A percentile compares a stretch with the other conserved stretches of the same genome.
These are phyloP conservation scores for Rhynchosporium agropyri DNA, from an alignment of 2,329 filamentous ascomycete species.

Conservation along the genomic window DNA sequence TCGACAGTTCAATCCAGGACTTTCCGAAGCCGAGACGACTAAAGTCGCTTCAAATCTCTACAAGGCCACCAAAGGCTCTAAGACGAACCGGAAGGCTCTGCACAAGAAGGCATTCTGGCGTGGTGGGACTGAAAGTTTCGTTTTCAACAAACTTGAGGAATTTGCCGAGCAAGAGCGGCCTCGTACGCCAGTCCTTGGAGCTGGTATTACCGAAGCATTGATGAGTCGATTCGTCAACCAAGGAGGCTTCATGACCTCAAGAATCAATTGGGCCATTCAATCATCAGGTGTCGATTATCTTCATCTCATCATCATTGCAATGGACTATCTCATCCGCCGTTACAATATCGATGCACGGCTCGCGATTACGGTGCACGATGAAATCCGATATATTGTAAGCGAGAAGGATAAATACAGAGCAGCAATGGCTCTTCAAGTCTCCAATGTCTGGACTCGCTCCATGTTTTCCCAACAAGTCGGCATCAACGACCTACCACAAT, in stretches of 20 bases:
- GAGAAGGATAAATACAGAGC: conserved; percentile 84
- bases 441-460: conserved; percentile 94
- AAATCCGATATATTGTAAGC: conserved; percentile 91
- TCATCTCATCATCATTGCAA: conserved; percentile 86
- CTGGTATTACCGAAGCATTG: conserved; percentile 93
- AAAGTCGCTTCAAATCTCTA: conserved; percentile 81
- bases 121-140: conserved; percentile 93
- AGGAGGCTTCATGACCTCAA: conserved; percentile 89
- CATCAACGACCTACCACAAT: conserved; percentile 91
- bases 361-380: conserved; percentile 94
- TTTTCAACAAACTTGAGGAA: conserved; percentile 97
- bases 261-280: conserved; percentile 99
- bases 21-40: conserved; percentile 78
- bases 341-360: conserved; percentile 86
- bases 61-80: conserved; percentile 84
- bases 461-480: conserved; percentile 98
- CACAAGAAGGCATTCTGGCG: conserved; percentile 85
- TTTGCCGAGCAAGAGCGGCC: conserved; percentile 94
- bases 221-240: conserved; percentile 87
- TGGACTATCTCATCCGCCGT: conserved; percentile 88
- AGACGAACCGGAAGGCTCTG: conserved; percentile 74
- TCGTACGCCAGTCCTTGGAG: conserved; percentile 87
- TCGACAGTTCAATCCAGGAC: conserved; percentile 85
- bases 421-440: conserved; percentile 89
- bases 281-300: conserved; percentile 97